Evolutionary conservation across 2,329 filamentous ascomycete genomes (phyloP), one percentile per base, ranked within the genome.

Genomic region (Diaporthe vaccinii): DNA sequence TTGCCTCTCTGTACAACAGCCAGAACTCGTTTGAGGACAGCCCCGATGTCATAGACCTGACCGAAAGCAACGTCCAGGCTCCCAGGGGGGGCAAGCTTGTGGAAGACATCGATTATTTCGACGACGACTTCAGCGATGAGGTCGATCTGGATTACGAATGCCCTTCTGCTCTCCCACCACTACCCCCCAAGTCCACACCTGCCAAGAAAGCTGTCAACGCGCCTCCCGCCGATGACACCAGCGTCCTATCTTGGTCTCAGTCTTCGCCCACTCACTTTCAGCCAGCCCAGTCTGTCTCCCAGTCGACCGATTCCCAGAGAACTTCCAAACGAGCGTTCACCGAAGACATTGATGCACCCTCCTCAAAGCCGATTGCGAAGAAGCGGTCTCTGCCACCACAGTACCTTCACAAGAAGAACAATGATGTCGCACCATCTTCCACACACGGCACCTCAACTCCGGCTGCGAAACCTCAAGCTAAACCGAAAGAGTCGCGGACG

Each of bases 51-150:
- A 81, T 87, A 76, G 82, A 86, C 69, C 79, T 86, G 41, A 83
- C 82, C 1, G 80, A 82, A 57, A 76, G 78, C 17, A 78, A 78
- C 49, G 73, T 75, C 14, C 74, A 80, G 36, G 67, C 82, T 69
- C 65, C 78, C 39, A 77, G 81, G 53, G 75, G 81, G 15, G 77
- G 78, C 10, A 78, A 81, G 36, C 79, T 77, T 14, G 72, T 77
- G 7, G 67, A 78, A n/a, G 76, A 80, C 8, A 89, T 93, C 14
- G 90, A 89, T 76, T 94, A 95, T 77, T 90, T 92, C 76, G 94
- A 95, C 77, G 92, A 95, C 76, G 92, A 98, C 81, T 97, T 98
- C 78, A 95, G 95, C 79, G 94, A 96, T 81, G 95, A 98, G 79
- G 89, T 98, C 34, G 94, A 94, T 76, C 84, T 94, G 28, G 90